These are phyloP conservation scores for Pezicula rhizophila DNA, from an alignment of 2,329 filamentous ascomycete species.

Conservation along the genomic window DNA sequence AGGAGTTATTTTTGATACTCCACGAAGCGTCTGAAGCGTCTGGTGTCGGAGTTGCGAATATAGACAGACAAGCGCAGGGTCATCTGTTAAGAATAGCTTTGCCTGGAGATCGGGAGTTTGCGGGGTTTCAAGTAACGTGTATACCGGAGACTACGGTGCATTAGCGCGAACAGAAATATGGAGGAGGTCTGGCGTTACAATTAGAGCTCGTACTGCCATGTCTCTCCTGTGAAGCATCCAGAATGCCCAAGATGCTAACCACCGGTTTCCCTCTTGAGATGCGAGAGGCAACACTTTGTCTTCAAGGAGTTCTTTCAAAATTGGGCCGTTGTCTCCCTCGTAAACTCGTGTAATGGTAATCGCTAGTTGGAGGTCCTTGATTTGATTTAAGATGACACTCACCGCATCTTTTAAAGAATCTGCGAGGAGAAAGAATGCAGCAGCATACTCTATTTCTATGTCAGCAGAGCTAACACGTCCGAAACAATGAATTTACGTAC, in stretches of 20 bases:
- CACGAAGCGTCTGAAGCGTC: slow-evolving; percentile 75
- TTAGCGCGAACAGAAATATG: slow-evolving; percentile 11
- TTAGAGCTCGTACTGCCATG: slow-evolving; percentile 76
- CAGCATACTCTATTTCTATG: slow-evolving; percentile 68
- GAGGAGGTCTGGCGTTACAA: slow-evolving; percentile 46
- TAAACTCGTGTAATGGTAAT: slow-evolving; percentile 84
- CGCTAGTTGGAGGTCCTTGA: slow-evolving; percentile 84
- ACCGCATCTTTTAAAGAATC: slow-evolving; percentile 81
- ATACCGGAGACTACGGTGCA: slow-evolving; percentile 61
- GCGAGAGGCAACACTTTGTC: slow-evolving; percentile 76
- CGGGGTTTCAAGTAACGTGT: slow-evolving; percentile 64
- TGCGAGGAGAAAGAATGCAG: slow-evolving; percentile 89
- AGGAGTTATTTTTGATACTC: slow-evolving; percentile 75
- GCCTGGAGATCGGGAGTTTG: slow-evolving; percentile 64
- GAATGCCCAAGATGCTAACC: slow-evolving; percentile 93
- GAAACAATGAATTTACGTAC: slow-evolving; percentile 38
- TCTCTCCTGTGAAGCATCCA: slow-evolving; percentile 81
- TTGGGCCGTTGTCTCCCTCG: slow-evolving; percentile 73
- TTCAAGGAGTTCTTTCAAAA: slow-evolving; percentile 67
- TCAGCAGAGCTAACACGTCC: background rate
- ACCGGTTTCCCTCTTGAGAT: slow-evolving; percentile 76
- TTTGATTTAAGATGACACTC: slow-evolving; percentile 77
- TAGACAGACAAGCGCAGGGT: slow-evolving; percentile 80
- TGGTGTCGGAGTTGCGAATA: slow-evolving; percentile 81
- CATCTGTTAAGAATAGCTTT: slow-evolving; percentile 79